These are phyloP conservation scores for Hypomyces rosellus DNA, from an alignment of 2,329 filamentous ascomycete genomes.

Conservation along the genomic window DNA sequence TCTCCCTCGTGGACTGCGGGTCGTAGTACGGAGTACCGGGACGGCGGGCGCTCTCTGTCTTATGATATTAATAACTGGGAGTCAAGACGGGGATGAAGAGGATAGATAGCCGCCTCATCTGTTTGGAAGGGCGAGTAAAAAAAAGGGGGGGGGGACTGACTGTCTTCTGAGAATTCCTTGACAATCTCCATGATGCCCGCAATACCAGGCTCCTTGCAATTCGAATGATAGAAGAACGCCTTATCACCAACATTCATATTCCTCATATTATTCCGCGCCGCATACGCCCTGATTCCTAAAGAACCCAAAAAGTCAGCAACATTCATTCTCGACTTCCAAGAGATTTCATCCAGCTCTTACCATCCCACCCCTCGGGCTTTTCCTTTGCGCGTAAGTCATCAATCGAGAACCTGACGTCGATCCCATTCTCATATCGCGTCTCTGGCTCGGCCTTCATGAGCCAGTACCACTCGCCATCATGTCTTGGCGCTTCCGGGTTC, in stretches of 20 bases:
- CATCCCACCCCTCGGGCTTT: constrained; percentile 86
- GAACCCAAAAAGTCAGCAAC: background rate
- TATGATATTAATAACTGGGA: background rate
- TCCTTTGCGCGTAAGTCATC: constrained; percentile 72
- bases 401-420: constrained; percentile 90
- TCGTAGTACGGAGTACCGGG: constrained; percentile 69
- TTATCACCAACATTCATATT: constrained; percentile 87
- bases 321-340: background rate
- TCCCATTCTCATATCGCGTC: constrained; percentile 74
- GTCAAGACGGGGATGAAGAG: too few species aligned
- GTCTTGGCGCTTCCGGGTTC: constrained; percentile 33
- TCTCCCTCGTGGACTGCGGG: constrained; percentile 54
- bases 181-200: constrained; percentile 87
- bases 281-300: constrained; percentile 46
- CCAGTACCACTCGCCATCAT: constrained; percentile 56
- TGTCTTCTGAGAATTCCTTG: constrained; percentile 71
- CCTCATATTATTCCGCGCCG: constrained; percentile 80
- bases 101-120: too few species aligned
- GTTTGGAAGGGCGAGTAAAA: background rate
- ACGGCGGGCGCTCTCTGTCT: constrained; percentile 25
- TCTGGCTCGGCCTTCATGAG: constrained; percentile 87
- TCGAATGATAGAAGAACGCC: constrained; percentile 96
- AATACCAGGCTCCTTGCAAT: constrained; percentile 83
- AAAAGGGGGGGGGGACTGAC: constrained; percentile 38
- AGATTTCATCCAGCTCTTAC: constrained; percentile 41